Evolutionary conservation across 768 basidiomycete genomes (phyloP), one percentile per base, ranked within the genome.

Genomic region (Auriscalpium vulgare): DNA sequence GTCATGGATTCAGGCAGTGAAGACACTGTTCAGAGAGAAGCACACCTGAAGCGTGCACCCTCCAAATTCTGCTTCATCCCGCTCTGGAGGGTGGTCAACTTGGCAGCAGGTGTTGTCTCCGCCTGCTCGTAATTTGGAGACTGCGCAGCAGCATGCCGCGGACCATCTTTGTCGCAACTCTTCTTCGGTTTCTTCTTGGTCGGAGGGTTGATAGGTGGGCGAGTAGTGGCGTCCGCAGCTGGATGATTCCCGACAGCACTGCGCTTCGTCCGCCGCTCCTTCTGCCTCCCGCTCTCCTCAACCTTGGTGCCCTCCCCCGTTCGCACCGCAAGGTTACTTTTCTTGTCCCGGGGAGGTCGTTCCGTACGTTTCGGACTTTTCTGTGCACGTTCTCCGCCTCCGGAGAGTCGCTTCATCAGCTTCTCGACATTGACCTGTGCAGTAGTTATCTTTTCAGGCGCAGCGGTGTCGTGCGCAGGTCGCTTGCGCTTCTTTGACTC

Each of bases 1-100:
- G 29, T 29, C 40, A 43, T 37, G 40, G 37, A 56, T 3, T 46
- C 37, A n/a, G 51, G 37, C 44, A 37, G 40, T 37, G 40, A 14
- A 37, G 13, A 9, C 16, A 17, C 38, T 19, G 49, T 21, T 21
- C 38, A 4, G 3, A 46, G 7, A 48, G 8, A n/a, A 54, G 53
- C 77, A 63, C 47, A 87, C 92, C 91, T 81, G 69, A 95, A 95
- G 23, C 85, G 82, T n/a, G 93, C 92, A 0, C 93, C 90, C 56
- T 89, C 84, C 55, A 94, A 69, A 61, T 81, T 90, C 53, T 85
- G 76, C 69, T 83, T 91, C 82, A 97, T 88, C 17, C 69, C 75
- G 50, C 77, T 78, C 67, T 97, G 95, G 62, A 95, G 72, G 2
- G 77, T 70, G 8, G 93, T 94, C 54, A 95, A 71, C 3, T 59